A percentile compares a stretch with the other conserved stretches of the same genome.
Evolutionary conservation across 768 basidiomycete species (phyloP).

Genomic region (Tubosaeta sp.): DNA sequence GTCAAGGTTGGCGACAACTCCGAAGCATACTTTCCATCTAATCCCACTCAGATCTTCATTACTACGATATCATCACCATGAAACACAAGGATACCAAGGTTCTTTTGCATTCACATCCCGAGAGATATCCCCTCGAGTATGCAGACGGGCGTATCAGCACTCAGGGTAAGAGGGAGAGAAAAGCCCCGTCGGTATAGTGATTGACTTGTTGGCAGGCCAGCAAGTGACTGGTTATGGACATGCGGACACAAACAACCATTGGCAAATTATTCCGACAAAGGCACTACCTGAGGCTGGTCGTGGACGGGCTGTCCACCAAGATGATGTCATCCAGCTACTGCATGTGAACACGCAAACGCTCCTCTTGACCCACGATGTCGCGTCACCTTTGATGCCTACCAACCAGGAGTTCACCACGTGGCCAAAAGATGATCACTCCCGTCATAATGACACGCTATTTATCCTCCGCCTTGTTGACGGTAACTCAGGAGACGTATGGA

Average conservation of each 20-base stretch:
- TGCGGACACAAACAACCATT: constrained; percentile 91
- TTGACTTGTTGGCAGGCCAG: constrained; percentile 53
- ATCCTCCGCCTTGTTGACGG: constrained; percentile 68
- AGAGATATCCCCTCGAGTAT: constrained; percentile 89
- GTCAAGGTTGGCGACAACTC: constrained; percentile 63
- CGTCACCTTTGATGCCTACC: constrained; percentile 93
- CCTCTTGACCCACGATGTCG: constrained; percentile 95
- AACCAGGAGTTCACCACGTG: constrained; percentile 98
- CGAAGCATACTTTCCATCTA: background rate
- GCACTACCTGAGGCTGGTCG: constrained; percentile 92
- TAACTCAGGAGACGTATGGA: constrained; percentile 78
- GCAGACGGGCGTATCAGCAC: constrained; percentile 94
- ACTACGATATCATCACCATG: constrained; percentile 83
- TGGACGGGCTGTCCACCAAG: constrained; percentile 86
- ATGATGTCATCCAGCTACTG: constrained; percentile 83
- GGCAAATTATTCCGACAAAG: constrained; percentile 94
- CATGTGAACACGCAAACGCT: constrained; percentile 81
- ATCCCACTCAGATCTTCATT: constrained; percentile 75
- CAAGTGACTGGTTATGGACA: constrained; percentile 96
- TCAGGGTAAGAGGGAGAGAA: constrained; percentile 52
- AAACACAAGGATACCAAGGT: constrained; percentile 92
- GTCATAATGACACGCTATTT: constrained; percentile 90
- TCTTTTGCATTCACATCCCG: constrained; percentile 89
- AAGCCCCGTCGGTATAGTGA: background rate
- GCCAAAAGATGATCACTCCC: constrained; percentile 69